Conservation (phyloP, 306 rosid genomes). For the Casuarina glauca region DNA sequence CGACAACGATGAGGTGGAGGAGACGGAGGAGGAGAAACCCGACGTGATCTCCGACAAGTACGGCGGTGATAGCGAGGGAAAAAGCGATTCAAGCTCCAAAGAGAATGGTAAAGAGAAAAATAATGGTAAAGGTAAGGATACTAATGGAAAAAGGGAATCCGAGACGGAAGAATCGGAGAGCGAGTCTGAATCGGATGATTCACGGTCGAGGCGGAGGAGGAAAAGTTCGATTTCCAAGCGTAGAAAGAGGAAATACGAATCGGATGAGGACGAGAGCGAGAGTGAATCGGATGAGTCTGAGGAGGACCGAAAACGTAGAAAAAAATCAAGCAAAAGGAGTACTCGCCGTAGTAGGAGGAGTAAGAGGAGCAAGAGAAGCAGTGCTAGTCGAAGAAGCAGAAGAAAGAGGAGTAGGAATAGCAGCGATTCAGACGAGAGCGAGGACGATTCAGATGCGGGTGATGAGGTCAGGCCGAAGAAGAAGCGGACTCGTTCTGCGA, state of each 20-base stretch:
- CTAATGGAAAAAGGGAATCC: slow-evolving; percentile 14
- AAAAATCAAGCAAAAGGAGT: slow-evolving; percentile 32
- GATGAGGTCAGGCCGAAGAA: slow-evolving; percentile 32
- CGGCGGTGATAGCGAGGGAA: slow-evolving; percentile 18
- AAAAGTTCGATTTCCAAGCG: slow-evolving; percentile 37
- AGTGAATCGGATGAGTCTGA: slow-evolving; percentile 48
- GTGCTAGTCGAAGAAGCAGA: slow-evolving; percentile 10
- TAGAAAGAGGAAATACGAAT: slow-evolving; percentile 34
- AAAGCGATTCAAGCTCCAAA: slow-evolving; percentile 29
- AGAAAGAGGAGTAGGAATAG: slow-evolving; percentile 41
- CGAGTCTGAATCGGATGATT: slow-evolving; percentile 38
- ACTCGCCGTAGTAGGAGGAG: slow-evolving; percentile 21
- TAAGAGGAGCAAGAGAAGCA: slow-evolving; percentile 39
- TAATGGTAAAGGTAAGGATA: slow-evolving; percentile 28
- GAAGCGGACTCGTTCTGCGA: slow-evolving; percentile 40
- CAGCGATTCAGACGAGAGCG: slow-evolving; percentile 55
- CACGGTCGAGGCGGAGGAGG: slow-evolving; percentile 39
- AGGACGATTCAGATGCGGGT: slow-evolving; percentile 39
- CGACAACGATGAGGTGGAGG: slow-evolving; percentile 55
- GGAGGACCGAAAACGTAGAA: slow-evolving; percentile 44
- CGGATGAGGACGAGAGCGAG: slow-evolving; percentile 27
- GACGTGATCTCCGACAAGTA: slow-evolving; percentile 48
- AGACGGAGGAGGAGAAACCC: slow-evolving; percentile 47
- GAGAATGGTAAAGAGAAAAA: slow-evolving; percentile 28
- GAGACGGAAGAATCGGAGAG: slow-evolving; percentile 27